phyloP scores from a whole-genome alignment of 768 basidiomycete genomes.

The Auriculariales sp. region DNA sequence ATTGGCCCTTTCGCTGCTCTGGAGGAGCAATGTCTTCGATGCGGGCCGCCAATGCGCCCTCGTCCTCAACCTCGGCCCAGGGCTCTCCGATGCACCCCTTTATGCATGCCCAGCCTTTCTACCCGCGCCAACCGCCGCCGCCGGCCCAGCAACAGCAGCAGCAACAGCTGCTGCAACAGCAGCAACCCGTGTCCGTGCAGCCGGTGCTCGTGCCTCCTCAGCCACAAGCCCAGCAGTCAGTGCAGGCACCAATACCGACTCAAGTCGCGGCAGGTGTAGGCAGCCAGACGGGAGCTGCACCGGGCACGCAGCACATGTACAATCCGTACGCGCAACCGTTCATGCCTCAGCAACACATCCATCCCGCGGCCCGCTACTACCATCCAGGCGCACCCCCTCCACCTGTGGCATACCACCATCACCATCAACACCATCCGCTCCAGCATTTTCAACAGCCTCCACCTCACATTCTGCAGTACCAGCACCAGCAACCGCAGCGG shows the following conservation, averaged over 20 bases:
- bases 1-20: too few species aligned
- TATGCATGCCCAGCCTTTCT: slow-evolving; percentile 12
- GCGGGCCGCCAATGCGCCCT: background rate
- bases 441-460: slow-evolving; percentile 16
- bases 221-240: slow-evolving; percentile 25
- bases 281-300: slow-evolving; percentile 23
- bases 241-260: slow-evolving; percentile 16
- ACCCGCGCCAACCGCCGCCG: slow-evolving; percentile 20
- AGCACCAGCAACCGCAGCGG: slow-evolving; percentile 11
- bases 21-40: too few species aligned
- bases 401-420: slow-evolving; percentile 10
- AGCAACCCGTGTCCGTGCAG: slow-evolving; percentile 26
- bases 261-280: slow-evolving; percentile 21
- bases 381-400: slow-evolving; percentile 17
- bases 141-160: slow-evolving; percentile 18
- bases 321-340: slow-evolving; percentile 18
- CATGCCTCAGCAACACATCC: slow-evolving; percentile 23
- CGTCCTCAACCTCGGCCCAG: background rate
- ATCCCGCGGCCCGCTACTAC: slow-evolving; percentile 11
- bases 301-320: too few species aligned
- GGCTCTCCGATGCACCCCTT: background rate
- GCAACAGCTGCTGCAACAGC: too few species aligned
- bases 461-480: slow-evolving; percentile 24
- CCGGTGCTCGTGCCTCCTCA: slow-evolving; percentile 20
- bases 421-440: slow-evolving; percentile 6